A percentile compares a stretch with the other conserved stretches of the same genome.
These are phyloP conservation scores for Astrothelium macrocarpum DNA, from an alignment of 495 filamentous ascomycete species.

Conservation along the genomic window DNA sequence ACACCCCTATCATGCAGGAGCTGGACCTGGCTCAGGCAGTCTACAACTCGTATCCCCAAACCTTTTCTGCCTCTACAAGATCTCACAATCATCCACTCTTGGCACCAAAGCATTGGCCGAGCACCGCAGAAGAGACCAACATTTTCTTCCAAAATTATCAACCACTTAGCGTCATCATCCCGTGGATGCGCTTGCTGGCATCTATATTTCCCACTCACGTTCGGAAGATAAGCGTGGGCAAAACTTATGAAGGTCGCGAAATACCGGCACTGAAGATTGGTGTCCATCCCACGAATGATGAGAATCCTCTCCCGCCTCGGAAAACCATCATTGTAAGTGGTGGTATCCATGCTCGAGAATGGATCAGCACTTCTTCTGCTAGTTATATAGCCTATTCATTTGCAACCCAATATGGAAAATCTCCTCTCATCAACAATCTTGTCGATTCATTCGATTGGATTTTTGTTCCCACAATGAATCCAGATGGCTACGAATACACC, in stretches of 20 bases:
- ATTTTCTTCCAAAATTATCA: slow-evolving; percentile 87
- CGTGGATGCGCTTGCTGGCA: slow-evolving; percentile 83
- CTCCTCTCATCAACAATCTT: slow-evolving; percentile 56
- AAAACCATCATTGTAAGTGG: slow-evolving; percentile 79
- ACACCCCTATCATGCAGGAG: slow-evolving; percentile 70
- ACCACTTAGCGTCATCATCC: slow-evolving; percentile 62
- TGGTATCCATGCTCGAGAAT: slow-evolving; percentile 85
- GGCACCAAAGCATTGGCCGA: slow-evolving; percentile 25
- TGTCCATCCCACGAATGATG: slow-evolving; percentile 38
- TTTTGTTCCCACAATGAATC: slow-evolving; percentile 84
- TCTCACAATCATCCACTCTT: slow-evolving; percentile 21
- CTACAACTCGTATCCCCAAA: slow-evolving; percentile 59
- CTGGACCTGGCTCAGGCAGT: slow-evolving; percentile 58
- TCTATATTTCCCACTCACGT: slow-evolving; percentile 81
- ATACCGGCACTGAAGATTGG: slow-evolving; percentile 80
- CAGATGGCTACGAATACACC: slow-evolving; percentile 87
- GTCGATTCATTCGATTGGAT: slow-evolving; percentile 76
- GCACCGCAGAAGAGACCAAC: slow-evolving; percentile 38
- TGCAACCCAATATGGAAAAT: slow-evolving; percentile 68
- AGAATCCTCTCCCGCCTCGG: slow-evolving; percentile 37
- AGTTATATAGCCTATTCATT: slow-evolving; percentile 84
- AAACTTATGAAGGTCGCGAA: slow-evolving; percentile 75
- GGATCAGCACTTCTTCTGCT: slow-evolving; percentile 91
- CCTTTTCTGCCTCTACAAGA: slow-evolving; percentile 19
- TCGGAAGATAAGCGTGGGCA: slow-evolving; percentile 62